Conservation (phyloP, 306 rosid species). For the Lathyrus oleraceus region DNA sequence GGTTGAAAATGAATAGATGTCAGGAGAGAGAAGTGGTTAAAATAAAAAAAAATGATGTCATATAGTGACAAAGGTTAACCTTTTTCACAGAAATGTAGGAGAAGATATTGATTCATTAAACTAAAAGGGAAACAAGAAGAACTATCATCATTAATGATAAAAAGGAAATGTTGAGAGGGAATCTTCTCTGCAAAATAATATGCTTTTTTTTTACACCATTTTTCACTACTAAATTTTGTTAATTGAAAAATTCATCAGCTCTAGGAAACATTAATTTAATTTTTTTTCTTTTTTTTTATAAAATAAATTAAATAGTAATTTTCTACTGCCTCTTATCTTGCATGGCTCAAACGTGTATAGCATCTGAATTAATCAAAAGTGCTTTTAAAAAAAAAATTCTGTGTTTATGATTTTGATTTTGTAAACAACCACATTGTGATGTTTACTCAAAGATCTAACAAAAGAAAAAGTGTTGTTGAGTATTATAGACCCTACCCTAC, state of each 20-base stretch:
- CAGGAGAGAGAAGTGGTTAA: conserved; percentile 57
- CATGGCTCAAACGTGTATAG: conserved; percentile 60
- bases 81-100: conserved; percentile 98
- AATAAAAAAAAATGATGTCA: conserved; percentile 60
- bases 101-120: conserved; percentile 63
- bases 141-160: conserved; percentile 77
- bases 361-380: conserved; percentile 34
- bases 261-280: conserved; percentile 30
- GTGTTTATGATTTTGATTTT: neutral
- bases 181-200: conserved; percentile 75
- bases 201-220: conserved; percentile 36
- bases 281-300: neutral
- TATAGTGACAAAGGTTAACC: conserved; percentile 74
- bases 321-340: conserved; percentile 41
- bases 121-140: conserved; percentile 65
- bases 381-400: neutral
- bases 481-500: conserved; percentile 12
- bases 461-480: neutral
- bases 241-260: conserved; percentile 44
- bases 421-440: conserved; percentile 37
- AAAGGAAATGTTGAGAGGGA: conserved; percentile 69
- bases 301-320: neutral
- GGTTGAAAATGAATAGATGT: conserved; percentile 37
- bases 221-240: conserved; percentile 1
- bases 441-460: conserved; percentile 30